Base-by-base conservation (phyloP, 805 yeast genomes). In the Teunomyces kruisii region DNA sequence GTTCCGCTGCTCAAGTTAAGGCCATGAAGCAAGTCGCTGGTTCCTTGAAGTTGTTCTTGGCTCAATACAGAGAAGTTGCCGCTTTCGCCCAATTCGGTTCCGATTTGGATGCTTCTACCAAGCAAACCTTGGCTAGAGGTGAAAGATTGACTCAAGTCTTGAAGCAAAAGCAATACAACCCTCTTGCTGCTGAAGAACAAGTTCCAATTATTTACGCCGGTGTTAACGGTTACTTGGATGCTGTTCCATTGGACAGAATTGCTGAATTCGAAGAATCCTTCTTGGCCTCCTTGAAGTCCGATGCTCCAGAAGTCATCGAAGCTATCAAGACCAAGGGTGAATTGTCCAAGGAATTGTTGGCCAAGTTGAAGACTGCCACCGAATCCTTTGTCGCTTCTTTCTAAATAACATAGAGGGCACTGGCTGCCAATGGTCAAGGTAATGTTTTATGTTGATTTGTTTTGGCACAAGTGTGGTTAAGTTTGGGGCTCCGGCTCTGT, bases 1-100 rank as follows among this genome's bases (percentile, higher is more conserved):
- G 99, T 80, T 92, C 98, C 58, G 99, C 99, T 68, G 99, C 99
- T 68, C 99, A 94, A 83, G 98, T 94, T 67, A 94, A 94, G 85
- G 99, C 99, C 77, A 89, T 94, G 95, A 94, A 94, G 81, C 98
- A 94, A 84, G 98, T 94, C 78, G 99, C 99, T 62, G 99, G 99
- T 86, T 94, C 99, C 62, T 87, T 94, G 80, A 94, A 94, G 79
- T 88, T 94, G 76, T 94, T 90, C 97, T 88, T 94, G 84, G 99
- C 99, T 67, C 99, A 94, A 83, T 94, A 94, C 88, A 91, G 99
- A 89, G 99, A 94, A 86, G 99, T 94, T 66, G 99, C 99, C 73
- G 99, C 99, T 67, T 94, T 94, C 77, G 99, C 99, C 67, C 99
- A 94, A 84, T 94, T 94, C 84, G 99, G 99, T 86, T 94, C 99